Conservation (phyloP, 2,329 filamentous ascomycete species). For the Raffaelea arxii region DNA sequence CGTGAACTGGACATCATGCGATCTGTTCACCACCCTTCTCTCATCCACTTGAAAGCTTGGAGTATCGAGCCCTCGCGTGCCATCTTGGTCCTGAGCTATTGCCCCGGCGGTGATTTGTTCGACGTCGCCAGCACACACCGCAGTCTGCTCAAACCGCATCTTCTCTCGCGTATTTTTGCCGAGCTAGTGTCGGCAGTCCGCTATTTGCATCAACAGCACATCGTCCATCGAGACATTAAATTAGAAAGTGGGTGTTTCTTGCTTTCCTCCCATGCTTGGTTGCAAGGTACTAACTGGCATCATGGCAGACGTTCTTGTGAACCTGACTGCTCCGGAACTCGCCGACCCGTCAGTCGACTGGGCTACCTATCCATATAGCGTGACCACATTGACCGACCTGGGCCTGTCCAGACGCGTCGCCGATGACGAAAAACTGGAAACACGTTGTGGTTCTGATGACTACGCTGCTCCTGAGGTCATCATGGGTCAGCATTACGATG, state of each 20-base stretch:
- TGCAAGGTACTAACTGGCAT: background rate
- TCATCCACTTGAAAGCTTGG: conserved; percentile 88
- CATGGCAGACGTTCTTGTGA: conserved; percentile 83
- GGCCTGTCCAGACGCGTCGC: conserved; percentile 81
- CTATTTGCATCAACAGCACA: conserved; percentile 75
- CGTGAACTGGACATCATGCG: conserved; percentile 92
- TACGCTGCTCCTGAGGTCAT: conserved; percentile 96
- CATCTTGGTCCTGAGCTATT: conserved; percentile 81
- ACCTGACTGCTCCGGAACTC: conserved; percentile 61
- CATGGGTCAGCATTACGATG: conserved; percentile 90
- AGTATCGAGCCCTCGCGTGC: conserved; percentile 75
- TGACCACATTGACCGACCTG: conserved; percentile 84
- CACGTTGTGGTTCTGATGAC: conserved; percentile 90
- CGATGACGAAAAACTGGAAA: conserved; percentile 81
- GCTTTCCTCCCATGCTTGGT: background rate
- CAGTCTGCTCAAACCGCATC: conserved; percentile 53
- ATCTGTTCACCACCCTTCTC: conserved; percentile 74
- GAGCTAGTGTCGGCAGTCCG: conserved; percentile 78
- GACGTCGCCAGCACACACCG: conserved; percentile 73
- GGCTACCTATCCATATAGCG: conserved; percentile 65
- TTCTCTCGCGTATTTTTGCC: conserved; percentile 79
- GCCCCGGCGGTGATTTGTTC: conserved; percentile 88
- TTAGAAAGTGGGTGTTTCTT: conserved; percentile 63
- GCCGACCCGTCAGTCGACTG: conserved; percentile 57
- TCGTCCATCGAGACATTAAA: conserved; percentile 96